Conservation (phyloP, 1,284 basidiomycete species). For the Ceratobasidium sp. region DNA sequence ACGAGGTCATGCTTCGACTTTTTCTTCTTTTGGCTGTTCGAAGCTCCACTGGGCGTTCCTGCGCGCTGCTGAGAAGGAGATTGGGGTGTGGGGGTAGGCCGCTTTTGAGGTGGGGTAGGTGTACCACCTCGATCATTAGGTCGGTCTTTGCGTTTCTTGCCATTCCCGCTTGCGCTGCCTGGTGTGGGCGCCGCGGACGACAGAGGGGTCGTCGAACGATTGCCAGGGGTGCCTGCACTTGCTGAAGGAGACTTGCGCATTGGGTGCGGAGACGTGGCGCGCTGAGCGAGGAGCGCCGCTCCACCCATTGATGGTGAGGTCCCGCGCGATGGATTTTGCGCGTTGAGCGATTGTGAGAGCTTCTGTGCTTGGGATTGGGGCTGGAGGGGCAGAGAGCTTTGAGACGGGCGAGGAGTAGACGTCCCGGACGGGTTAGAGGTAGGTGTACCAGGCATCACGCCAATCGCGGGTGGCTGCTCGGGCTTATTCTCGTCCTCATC, state of each 20-base stretch:
- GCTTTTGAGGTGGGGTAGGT: conserved; percentile 39
- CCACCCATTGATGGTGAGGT: conserved; percentile 42
- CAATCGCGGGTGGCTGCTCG: conserved; percentile 34
- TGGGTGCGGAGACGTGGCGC: conserved; percentile 43
- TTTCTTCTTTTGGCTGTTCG: conserved; percentile 39
- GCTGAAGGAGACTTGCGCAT: conserved; percentile 32
- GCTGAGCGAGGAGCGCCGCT: conserved; percentile 44
- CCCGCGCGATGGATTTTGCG: conserved; percentile 25
- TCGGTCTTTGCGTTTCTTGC: conserved; percentile 43
- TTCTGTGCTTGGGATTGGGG: conserved; percentile 15
- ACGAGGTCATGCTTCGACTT: conserved; percentile 36
- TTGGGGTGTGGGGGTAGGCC: conserved; percentile 31
- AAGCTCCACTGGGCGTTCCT: conserved; percentile 8
- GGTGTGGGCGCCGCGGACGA: conserved; percentile 23
- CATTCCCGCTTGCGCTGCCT: conserved; percentile 40
- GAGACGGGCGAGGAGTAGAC: conserved; percentile 17
- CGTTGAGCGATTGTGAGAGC: conserved; percentile 8
- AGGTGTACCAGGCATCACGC: conserved; percentile 34
- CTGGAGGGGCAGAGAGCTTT: conserved; percentile 8
- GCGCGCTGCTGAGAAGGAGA: conserved; percentile 10
- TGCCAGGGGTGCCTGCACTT: conserved; percentile 15
- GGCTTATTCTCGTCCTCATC: conserved; percentile 43
- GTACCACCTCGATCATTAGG: conserved; percentile 28
- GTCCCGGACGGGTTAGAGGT: conserved; percentile 13
- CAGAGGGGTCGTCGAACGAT: conserved; percentile 34